phyloP scores from a whole-genome alignment of 1,284 basidiomycete species.

The Xanthoconium separans region DNA sequence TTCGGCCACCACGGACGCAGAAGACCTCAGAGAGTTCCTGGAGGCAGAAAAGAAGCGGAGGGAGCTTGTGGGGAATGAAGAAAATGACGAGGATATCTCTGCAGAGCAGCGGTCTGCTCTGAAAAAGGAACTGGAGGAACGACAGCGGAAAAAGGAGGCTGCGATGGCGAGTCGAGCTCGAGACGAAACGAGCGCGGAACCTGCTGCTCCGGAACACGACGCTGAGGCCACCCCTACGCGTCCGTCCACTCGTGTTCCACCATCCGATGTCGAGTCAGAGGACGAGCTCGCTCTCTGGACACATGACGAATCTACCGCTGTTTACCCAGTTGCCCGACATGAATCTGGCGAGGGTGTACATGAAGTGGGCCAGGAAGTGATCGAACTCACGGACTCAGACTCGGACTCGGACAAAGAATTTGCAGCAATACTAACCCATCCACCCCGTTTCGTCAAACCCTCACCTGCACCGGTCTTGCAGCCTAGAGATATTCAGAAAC shows the following conservation, averaged over 20 bases:
- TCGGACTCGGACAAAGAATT: constrained; percentile 35
- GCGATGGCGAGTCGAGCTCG: constrained; percentile 10
- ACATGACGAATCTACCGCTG: constrained; percentile 38
- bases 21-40: constrained; percentile 65
- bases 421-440: constrained; percentile 25
- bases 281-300: constrained; percentile 46
- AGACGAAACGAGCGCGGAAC: constrained; percentile 13
- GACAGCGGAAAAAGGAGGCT: constrained; percentile 21
- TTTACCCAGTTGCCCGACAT: constrained; percentile 23
- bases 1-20: constrained; percentile 47
- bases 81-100: constrained; percentile 30
- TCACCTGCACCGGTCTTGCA: constrained; percentile 8
- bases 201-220: constrained; percentile 30
- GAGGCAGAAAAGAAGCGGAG: constrained; percentile 56
- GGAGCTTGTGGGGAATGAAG: constrained; percentile 46
- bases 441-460: constrained; percentile 16
- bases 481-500: constrained; percentile 5
- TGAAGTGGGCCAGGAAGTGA: constrained; percentile 28
- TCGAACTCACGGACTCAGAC: constrained; percentile 34
- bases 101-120: constrained; percentile 16
- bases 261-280: constrained; percentile 38
- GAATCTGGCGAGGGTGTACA: constrained; percentile 15
- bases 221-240: constrained; percentile 21
- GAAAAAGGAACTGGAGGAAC: constrained; percentile 18
- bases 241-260: constrained; percentile 3